Percentiles rank a stretch among this genome's conserved stretches.
Evolutionary conservation across 2,329 filamentous ascomycete genomes (phyloP).

Genomic region (Zymoseptoria ardabiliae): DNA sequence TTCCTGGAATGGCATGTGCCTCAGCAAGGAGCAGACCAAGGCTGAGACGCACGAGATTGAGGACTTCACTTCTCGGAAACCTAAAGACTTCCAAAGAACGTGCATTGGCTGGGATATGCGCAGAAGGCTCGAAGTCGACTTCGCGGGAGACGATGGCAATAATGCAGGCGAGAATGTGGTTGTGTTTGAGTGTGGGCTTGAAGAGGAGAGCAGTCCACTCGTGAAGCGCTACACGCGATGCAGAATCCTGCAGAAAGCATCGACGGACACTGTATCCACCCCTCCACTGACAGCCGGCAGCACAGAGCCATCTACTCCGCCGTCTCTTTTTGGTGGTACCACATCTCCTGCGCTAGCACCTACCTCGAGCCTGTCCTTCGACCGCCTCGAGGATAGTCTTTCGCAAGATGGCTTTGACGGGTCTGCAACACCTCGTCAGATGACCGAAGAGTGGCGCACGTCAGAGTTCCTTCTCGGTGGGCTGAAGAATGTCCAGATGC

Average conservation of each 20-base stretch:
- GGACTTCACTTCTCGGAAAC: slow-evolving; percentile 62
- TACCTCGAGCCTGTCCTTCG: slow-evolving; percentile 23
- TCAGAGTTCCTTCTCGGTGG: slow-evolving; percentile 57
- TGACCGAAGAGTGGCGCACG: slow-evolving; percentile 58
- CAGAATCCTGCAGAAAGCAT: slow-evolving; percentile 31
- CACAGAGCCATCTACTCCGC: slow-evolving; percentile 20
- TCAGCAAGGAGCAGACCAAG: slow-evolving; percentile 61
- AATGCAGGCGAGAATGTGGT: slow-evolving; percentile 70
- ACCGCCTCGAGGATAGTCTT: slow-evolving; percentile 19
- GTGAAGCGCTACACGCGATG: slow-evolving; percentile 54
- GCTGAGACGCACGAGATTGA: slow-evolving; percentile 80
- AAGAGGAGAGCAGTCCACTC: slow-evolving; percentile 47
- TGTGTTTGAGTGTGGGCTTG: slow-evolving; percentile 65
- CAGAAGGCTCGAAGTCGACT: slow-evolving; percentile 77
- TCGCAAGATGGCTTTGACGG: slow-evolving; percentile 21
- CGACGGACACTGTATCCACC: slow-evolving; percentile 12
- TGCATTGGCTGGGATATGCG: slow-evolving; percentile 92
- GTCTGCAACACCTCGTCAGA: slow-evolving; percentile 22
- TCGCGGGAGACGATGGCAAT: slow-evolving; percentile 70
- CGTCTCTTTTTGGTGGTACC: slow-evolving; percentile 48
- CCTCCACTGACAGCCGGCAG: slow-evolving; percentile 23
- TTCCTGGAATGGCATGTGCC: slow-evolving; percentile 64
- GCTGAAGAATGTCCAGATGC: slow-evolving; percentile 55
- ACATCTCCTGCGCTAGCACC: slow-evolving; percentile 29
- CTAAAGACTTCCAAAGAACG: slow-evolving; percentile 67